Evolutionary conservation across 208 protist species (phyloP).

Genomic region (Naegleria fowleri): DNA sequence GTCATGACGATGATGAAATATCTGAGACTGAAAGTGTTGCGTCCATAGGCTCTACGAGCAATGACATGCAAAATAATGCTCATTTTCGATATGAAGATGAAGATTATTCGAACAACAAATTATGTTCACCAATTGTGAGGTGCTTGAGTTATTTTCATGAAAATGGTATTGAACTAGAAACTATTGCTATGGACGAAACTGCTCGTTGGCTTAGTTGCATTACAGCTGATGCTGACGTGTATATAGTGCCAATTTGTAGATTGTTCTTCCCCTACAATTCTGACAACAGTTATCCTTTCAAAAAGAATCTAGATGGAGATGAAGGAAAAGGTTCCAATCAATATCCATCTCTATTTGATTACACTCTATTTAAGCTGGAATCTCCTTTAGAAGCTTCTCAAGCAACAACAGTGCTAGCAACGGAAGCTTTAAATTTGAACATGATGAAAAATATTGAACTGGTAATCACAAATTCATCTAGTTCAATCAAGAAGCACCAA

Average conservation of each 20-base stretch:
- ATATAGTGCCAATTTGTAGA: constrained; percentile 1
- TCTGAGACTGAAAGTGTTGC: background rate
- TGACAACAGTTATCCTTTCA: background rate
- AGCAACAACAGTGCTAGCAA: background rate
- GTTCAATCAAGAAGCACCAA: background rate
- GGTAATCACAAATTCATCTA: no score
- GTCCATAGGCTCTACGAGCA: background rate
- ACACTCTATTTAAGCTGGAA: background rate
- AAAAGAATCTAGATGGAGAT: background rate
- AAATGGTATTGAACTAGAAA: background rate
- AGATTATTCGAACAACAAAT: background rate
- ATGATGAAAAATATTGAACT: background rate
- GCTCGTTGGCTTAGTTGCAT: background rate
- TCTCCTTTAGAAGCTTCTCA: background rate
- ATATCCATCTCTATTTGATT: background rate
- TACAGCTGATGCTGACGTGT: background rate
- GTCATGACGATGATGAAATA: background rate
- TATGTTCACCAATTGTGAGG: background rate
- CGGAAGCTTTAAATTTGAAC: background rate
- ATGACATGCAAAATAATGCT: background rate
- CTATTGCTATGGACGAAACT: background rate
- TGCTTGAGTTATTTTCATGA: constrained; percentile 10
- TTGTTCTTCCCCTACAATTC: background rate
- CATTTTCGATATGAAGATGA: background rate
- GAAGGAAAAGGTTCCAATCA: background rate